Conservation (phyloP, 345 rosid species). For the Litchi chinensis region DNA sequence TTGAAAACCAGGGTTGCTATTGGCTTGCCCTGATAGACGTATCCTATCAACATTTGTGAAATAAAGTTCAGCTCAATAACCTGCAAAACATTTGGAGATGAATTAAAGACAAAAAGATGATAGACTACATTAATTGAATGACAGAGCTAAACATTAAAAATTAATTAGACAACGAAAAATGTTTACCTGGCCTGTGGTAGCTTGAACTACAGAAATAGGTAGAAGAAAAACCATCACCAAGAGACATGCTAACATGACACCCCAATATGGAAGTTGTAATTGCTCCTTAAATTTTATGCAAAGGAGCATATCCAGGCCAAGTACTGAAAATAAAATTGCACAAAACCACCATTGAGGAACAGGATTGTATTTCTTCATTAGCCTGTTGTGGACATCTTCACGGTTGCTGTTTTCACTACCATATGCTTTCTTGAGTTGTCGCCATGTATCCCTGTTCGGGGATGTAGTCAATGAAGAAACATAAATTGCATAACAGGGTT, state of each 20-base stretch:
- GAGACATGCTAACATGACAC: slow-evolving; percentile 34
- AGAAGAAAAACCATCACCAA: slow-evolving; percentile 36
- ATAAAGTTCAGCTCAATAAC: background rate
- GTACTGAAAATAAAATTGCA: slow-evolving; percentile 4
- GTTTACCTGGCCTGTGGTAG: slow-evolving; percentile 41
- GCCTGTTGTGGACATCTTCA: slow-evolving; percentile 40
- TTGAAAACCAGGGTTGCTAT: slow-evolving; percentile 6
- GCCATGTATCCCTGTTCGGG: slow-evolving; percentile 24
- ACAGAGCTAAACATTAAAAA: slow-evolving; percentile 12
- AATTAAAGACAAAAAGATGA: background rate
- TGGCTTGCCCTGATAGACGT: slow-evolving; percentile 12
- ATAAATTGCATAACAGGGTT: background rate
- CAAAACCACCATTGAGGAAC: slow-evolving; percentile 56
- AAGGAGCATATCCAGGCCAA: slow-evolving; percentile 23
- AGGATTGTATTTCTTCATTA: slow-evolving; percentile 42
- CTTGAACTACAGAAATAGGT: slow-evolving; percentile 39
- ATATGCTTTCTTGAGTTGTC: slow-evolving; percentile 25
- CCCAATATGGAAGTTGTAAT: slow-evolving; percentile 51
- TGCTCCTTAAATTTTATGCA: slow-evolving; percentile 33
- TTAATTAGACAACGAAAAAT: too few relatives aligned
- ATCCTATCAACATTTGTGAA: slow-evolving; percentile 6
- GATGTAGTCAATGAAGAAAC: background rate
- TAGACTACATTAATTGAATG: too few relatives aligned
- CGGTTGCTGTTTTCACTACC: background rate
- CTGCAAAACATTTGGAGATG: background rate